A percentile compares a stretch with the other conserved stretches of the same genome.
phyloP scores from a whole-genome alignment of 805 yeast genomes.

The Candida boleticola region DNA sequence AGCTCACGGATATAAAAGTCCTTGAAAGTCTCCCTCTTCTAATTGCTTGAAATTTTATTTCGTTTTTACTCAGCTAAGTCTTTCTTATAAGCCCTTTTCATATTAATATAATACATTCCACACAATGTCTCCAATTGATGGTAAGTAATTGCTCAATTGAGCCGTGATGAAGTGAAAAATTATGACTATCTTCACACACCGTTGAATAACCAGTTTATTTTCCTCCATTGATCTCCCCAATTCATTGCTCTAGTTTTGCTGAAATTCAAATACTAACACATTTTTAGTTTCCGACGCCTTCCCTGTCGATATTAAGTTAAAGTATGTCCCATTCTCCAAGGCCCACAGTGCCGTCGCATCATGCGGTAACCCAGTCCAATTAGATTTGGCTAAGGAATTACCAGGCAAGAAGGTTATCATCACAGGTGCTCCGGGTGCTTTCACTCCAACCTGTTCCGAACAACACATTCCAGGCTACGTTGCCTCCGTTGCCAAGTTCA shows the following conservation, averaged over 20 bases:
- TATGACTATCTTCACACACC: no score
- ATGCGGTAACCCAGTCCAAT: conserved; percentile 36
- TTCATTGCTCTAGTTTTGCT: no score
- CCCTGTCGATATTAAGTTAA: conserved; percentile 35
- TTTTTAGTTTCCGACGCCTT: conserved; percentile 21
- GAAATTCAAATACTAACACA: no score
- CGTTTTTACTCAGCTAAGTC: no score
- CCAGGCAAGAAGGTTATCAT: conserved; percentile 58
- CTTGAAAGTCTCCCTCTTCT: no score
- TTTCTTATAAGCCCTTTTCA: no score
- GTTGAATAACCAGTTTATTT: no score
- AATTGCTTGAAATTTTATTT: no score
- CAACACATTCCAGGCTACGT: conserved; percentile 71
- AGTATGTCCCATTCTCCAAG: conserved; percentile 41
- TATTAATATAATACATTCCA: no score
- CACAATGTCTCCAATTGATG: conserved; percentile 4
- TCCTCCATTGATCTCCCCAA: no score
- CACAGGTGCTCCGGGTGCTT: conserved; percentile 83
- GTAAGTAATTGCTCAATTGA: conserved; percentile 2
- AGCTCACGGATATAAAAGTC: no score
- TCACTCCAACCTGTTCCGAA: conserved; percentile 78
- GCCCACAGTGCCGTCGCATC: conserved; percentile 35
- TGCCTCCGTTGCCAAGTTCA: conserved; percentile 46
- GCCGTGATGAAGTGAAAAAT: no score
- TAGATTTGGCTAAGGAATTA: conserved; percentile 32